Evolutionary conservation across 805 yeast species (phyloP).

Genomic region (Hanseniaspora taiwanica): DNA sequence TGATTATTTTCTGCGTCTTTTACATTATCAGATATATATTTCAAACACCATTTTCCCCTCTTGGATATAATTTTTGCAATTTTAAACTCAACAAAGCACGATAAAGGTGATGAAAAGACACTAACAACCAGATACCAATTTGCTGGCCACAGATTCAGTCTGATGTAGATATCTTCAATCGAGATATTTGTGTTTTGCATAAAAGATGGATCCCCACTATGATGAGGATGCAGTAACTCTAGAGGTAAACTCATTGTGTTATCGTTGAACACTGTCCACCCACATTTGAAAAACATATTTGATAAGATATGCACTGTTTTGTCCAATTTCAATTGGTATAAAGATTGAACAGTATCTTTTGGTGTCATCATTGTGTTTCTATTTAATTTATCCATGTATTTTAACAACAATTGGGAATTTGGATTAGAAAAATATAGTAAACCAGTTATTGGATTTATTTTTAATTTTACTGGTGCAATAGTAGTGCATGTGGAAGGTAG

Average conservation of each 20-base stretch:
- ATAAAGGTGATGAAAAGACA: slow-evolving; percentile 20
- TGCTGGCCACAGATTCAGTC: slow-evolving; percentile 23
- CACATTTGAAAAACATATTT: slow-evolving; percentile 25
- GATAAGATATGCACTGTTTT: slow-evolving; percentile 18
- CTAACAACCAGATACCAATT: slow-evolving; percentile 23
- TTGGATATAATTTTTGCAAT: slow-evolving; percentile 21
- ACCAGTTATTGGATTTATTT: slow-evolving; percentile 22
- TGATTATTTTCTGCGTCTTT: slow-evolving; percentile 9
- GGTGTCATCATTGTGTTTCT: slow-evolving; percentile 13
- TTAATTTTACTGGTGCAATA: slow-evolving; percentile 20
- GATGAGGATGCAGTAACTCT: neutral
- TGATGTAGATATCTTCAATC: slow-evolving; percentile 20
- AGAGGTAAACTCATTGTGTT: neutral
- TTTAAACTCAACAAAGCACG: slow-evolving; percentile 21
- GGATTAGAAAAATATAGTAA: slow-evolving; percentile 19
- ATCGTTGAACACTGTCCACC: slow-evolving; percentile 15
- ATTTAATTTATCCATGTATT: slow-evolving; percentile 18
- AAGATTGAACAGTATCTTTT: slow-evolving; percentile 15
- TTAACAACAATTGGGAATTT: slow-evolving; percentile 14
- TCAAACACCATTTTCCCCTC: slow-evolving; percentile 22
- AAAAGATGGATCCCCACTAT: slow-evolving; percentile 1
- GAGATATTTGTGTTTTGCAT: slow-evolving; percentile 7
- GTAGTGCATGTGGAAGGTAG: slow-evolving; percentile 23
- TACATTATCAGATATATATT: slow-evolving; percentile 12
- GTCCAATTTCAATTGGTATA: slow-evolving; percentile 20